Base-by-base conservation (phyloP, 192 early-diverging fungal genomes). In the Coemansia sp. region DNA sequence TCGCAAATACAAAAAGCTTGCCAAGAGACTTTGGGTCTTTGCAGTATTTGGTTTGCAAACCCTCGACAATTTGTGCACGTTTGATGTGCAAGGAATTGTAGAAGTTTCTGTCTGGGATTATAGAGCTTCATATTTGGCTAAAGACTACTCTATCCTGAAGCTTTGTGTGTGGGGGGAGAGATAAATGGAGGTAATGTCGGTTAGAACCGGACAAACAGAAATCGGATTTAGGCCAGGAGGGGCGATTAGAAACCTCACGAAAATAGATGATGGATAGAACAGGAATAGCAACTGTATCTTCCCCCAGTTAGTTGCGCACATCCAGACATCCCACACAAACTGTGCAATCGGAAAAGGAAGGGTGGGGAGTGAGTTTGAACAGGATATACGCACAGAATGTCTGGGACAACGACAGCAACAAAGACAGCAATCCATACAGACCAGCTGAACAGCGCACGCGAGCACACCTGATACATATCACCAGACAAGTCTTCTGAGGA, bases 11-110 rank as follows among this genome's bases (percentile, higher is more conserved):
- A 47, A 47, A 20, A 47, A 47, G 5, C 22, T 23, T 47, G 19
- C 20, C 44, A 47, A 47, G 44, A 47, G 44, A 47, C 44, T 47
- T 47, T 47, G 23, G 44, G 22, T 4, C 44, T 23, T 47, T 23
- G 20, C 7, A 11, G 11, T 47, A n/a, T 47, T 22, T 11, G 22
- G 44, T 25, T 22, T 23, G 22, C 6, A 23, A 25, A 23, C 44
- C 11, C 22, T 10, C 3, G 13, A n/a, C n/a, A 19, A 47, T 23
- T 23, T 1, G 44, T 11, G 20, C 9, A 23, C 19, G 13, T 20
- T 6, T 11, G 20, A 23, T 47, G 44, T 47, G 23, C 6, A 47
- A 23, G 22, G 44, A 1, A 23, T 6, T 47, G 44, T 47, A 47
- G 44, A 23, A 47, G 11, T 6, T 47, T 5, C 19, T 11, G 20